phyloP scores from a whole-genome alignment of 495 filamentous ascomycete species.

The Annulohypoxylon moriforme region DNA sequence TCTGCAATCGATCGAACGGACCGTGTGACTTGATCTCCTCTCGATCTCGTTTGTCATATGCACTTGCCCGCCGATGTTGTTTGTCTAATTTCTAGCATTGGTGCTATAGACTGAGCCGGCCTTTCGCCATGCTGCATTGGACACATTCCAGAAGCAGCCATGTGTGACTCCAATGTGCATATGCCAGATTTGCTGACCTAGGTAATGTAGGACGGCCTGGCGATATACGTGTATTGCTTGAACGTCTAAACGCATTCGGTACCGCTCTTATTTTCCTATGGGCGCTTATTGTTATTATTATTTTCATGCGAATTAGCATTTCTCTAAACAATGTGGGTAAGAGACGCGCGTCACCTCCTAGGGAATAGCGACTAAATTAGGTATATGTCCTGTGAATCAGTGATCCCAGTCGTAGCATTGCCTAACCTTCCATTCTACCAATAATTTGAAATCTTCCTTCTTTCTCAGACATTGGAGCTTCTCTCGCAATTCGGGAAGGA shows the following conservation, averaged over 20 bases:
- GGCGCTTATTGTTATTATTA: not conserved
- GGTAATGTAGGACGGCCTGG: not conserved
- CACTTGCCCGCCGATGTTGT: conserved; percentile 16
- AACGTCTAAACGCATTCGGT: not conserved
- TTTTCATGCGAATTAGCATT: not conserved
- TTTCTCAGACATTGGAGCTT: not conserved
- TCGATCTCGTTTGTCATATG: conserved; percentile 30
- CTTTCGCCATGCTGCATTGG: not conserved
- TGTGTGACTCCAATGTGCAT: not conserved
- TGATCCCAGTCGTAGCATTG: not conserved
- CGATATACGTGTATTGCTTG: not conserved
- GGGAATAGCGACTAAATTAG: not conserved
- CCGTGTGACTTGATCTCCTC: conserved; percentile 31
- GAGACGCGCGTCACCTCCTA: not conserved
- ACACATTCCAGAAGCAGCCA: not conserved
- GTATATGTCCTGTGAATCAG: not conserved
- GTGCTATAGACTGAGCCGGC: not conserved
- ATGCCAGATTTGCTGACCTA: not conserved
- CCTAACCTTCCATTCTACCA: not conserved
- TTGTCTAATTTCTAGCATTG: conserved; percentile 19
- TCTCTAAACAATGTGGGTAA: not conserved
- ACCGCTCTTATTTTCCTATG: not conserved
- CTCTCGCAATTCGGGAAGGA: conserved; percentile 16
- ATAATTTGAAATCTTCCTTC: not conserved
- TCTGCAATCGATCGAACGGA: not conserved